Base-by-base conservation (phyloP, 129 eudicot genomes). In the Deinandra increscens region DNA sequence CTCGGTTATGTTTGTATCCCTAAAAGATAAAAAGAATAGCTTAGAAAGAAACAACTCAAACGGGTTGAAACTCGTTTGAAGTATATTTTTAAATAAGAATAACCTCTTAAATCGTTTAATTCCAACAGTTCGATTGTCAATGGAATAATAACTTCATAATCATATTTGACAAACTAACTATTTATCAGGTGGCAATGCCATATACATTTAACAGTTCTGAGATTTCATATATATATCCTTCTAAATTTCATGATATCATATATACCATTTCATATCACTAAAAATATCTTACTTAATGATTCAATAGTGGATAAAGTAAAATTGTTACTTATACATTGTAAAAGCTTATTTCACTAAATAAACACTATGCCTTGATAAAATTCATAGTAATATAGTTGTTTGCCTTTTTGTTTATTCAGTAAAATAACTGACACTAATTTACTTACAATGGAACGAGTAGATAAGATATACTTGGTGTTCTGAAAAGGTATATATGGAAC, bases 111-210 rank as follows among this genome's bases (percentile, higher is more conserved):
- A 23, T 15, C 43, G 46, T 4, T 20, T 48, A 33, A 26, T 4
- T 34, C 18, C 18, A 31, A 49, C 37, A 34, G 37, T 34, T 68
- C 7, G 9, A n/a, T 5, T 9, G 11, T 4, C 18, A n/a, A 9
- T 26, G 4, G 9, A 46, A n/a, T 42, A n/a, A 66, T 31, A 67
- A 45, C 17, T 67, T 50, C 33, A 62, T 12, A 68, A 68, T 34
- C n/a, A 43, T 45, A 65, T 22, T 14, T 65, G 29, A 14, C 20
- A 31, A 23, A 14, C 36, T 1, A 2, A 60, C 65, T 14, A 6
- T 60, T 60, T 33, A 31, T 60, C 13, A 60, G 14, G 4, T 19
- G 22, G 11, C 9, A 6, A 17, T 49, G 15, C n/a, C 9, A 49
- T 15, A 49, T 49, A 17, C 56, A n/a, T 49, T 18, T 49, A 15